Conservation (phyloP, 177 flowering plant species). For the Vitis hybrid region DNA sequence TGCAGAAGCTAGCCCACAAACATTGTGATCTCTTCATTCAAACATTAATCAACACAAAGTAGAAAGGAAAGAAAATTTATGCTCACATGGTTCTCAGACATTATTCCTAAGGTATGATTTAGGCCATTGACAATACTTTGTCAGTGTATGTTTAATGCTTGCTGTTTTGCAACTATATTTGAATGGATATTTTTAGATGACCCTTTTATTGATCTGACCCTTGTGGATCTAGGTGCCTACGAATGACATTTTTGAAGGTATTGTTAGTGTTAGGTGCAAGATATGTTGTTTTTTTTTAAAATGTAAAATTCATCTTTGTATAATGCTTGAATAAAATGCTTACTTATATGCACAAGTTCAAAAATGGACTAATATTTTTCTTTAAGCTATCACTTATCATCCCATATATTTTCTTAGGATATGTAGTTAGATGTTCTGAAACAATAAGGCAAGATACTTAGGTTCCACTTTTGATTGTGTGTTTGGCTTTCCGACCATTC, state of each 20-base stretch:
- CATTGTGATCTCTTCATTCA: neutral
- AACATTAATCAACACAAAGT: neutral
- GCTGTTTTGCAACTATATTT: constrained; percentile 63
- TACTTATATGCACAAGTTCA: constrained; percentile 76
- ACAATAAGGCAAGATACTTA: constrained; percentile 79
- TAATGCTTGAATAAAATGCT: constrained; percentile 1
- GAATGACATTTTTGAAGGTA: constrained; percentile 10
- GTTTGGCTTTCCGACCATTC: constrained; percentile 64
- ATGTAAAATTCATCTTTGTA: neutral
- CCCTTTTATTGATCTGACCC: constrained; percentile 63
- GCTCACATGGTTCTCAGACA: constrained; percentile 66
- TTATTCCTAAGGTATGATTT: constrained; percentile 39
- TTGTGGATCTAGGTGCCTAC: constrained; percentile 73
- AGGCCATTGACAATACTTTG: constrained; percentile 65
- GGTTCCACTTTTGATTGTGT: constrained; percentile 61
- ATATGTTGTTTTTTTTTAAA: neutral
- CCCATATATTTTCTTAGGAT: constrained; percentile 79
- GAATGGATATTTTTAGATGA: constrained; percentile 45
- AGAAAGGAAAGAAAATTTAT: neutral
- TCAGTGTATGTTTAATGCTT: constrained; percentile 72
- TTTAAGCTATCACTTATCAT: constrained; percentile 75
- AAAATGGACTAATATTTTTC: constrained; percentile 58
- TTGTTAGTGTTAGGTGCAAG: neutral
- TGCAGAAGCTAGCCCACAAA: constrained; percentile 1
- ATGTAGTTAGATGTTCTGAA: constrained; percentile 80